Evolutionary conservation across 2,329 filamentous ascomycete species (phyloP).

Genomic region (Aspergillus quadricinctus): DNA sequence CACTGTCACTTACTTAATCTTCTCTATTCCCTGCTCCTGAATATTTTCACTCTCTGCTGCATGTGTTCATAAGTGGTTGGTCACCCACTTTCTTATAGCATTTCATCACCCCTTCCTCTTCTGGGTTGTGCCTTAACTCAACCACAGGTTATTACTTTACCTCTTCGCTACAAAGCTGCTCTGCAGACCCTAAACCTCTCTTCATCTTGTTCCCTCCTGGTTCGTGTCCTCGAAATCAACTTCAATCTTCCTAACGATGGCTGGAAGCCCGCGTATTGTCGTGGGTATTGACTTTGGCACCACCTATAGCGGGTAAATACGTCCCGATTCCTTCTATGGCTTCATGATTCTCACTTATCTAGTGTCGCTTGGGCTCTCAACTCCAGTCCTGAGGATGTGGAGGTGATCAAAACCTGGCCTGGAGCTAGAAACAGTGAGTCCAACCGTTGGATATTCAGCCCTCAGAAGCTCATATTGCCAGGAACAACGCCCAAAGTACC

Average conservation of each 20-base stretch:
- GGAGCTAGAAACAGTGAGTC: conserved; percentile 20
- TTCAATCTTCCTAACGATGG: background rate
- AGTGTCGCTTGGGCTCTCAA: conserved; percentile 19
- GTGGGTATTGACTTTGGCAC: conserved; percentile 29
- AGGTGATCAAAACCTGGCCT: conserved; percentile 23
- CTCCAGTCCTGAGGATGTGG: conserved; percentile 8
- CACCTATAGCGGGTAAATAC: conserved; percentile 25
- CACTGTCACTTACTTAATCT: no score
- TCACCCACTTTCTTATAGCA: no score
- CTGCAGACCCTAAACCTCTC: background rate
- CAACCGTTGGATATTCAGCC: background rate
- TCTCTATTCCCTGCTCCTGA: no score
- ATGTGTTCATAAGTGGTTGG: no score
- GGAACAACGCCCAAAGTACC: conserved; percentile 20
- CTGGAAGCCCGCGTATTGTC: conserved; percentile 8
- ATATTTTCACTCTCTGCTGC: no score
- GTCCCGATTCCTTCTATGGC: background rate
- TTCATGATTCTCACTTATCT: background rate
- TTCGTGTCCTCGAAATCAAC: background rate
- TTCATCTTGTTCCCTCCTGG: background rate
- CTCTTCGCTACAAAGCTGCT: background rate
- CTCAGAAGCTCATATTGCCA: conserved; percentile 2
- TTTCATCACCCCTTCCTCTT: no score
- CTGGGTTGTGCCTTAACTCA: no score
- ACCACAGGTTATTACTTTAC: background rate